Evolutionary conservation across 768 basidiomycete genomes (phyloP).

Genomic region (Psilocybe tampanensis): DNA sequence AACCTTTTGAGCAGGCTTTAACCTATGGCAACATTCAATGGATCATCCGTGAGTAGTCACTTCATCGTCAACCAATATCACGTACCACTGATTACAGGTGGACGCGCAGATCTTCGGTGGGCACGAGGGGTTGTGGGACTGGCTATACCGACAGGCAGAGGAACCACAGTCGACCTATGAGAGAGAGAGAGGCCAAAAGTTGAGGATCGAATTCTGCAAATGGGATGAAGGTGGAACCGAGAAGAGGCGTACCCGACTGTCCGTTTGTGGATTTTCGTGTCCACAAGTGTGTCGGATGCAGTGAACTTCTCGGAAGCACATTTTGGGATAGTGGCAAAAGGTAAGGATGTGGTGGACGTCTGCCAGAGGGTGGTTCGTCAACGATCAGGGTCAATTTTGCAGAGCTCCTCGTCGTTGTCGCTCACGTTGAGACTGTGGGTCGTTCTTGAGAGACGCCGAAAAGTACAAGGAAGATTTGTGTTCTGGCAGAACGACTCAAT

Average conservation of each 20-base stretch:
- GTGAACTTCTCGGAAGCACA: conserved; percentile 47
- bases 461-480: not conserved
- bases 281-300: conserved; percentile 40
- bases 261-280: conserved; percentile 31
- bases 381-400: not conserved
- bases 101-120: conserved; percentile 31
- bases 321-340: conserved; percentile 19
- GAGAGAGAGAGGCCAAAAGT: not conserved
- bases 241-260: conserved; percentile 23
- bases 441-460: not conserved
- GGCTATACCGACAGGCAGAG: conserved; percentile 45
- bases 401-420: not conserved
- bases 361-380: conserved; percentile 1
- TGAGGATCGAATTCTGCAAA: not conserved
- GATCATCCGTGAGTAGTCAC: not conserved
- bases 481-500: conserved; percentile 2
- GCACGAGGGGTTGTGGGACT: conserved; percentile 35
- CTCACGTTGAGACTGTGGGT: not conserved
- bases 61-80: not conserved
- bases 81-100: conserved; percentile 45
- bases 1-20: conserved; percentile 28
- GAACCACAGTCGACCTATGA: conserved; percentile 46
- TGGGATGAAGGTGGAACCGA: conserved; percentile 11
- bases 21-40: conserved; percentile 18
- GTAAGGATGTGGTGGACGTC: not conserved